phyloP scores from a whole-genome alignment of 768 basidiomycete species.

The Tricholoma saponaceum region DNA sequence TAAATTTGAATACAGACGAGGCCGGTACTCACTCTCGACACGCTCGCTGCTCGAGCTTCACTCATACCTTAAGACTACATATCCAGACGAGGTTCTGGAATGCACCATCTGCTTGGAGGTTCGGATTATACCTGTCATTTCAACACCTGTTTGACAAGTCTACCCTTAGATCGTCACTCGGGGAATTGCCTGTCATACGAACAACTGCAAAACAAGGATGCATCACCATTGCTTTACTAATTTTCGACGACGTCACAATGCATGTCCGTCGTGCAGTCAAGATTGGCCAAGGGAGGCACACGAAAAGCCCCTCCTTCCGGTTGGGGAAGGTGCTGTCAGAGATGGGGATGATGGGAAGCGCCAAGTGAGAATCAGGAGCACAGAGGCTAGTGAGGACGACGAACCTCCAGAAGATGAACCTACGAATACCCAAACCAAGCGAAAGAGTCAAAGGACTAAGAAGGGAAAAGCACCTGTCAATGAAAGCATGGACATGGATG shows the following conservation, averaged over 20 bases:
- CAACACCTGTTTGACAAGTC: neutral
- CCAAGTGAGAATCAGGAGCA: conserved; percentile 25
- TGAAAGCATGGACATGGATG: conserved; percentile 40
- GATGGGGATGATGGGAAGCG: conserved; percentile 52
- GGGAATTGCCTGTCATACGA: conserved; percentile 57
- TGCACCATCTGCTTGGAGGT: conserved; percentile 77
- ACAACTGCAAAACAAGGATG: conserved; percentile 59
- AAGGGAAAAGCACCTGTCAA: conserved; percentile 23
- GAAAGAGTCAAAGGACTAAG: conserved; percentile 25
- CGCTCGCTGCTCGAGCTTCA: conserved; percentile 72
- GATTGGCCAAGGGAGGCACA: conserved; percentile 58
- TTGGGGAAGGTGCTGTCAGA: conserved; percentile 68
- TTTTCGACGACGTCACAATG: conserved; percentile 38
- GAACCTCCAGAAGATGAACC: conserved; percentile 39
- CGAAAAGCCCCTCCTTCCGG: conserved; percentile 40
- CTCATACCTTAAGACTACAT: conserved; percentile 70
- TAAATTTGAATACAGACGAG: conserved; percentile 35
- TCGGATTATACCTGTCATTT: conserved; percentile 7
- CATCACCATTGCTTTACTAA: conserved; percentile 62
- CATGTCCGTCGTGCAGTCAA: conserved; percentile 53
- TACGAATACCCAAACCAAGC: conserved; percentile 21
- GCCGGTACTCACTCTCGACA: conserved; percentile 72
- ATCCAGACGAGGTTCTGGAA: conserved; percentile 64
- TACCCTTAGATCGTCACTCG: conserved; percentile 56
- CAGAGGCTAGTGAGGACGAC: conserved; percentile 39